Base-by-base conservation (phyloP, 768 basidiomycete species). In the Trametes cingulata region DNA sequence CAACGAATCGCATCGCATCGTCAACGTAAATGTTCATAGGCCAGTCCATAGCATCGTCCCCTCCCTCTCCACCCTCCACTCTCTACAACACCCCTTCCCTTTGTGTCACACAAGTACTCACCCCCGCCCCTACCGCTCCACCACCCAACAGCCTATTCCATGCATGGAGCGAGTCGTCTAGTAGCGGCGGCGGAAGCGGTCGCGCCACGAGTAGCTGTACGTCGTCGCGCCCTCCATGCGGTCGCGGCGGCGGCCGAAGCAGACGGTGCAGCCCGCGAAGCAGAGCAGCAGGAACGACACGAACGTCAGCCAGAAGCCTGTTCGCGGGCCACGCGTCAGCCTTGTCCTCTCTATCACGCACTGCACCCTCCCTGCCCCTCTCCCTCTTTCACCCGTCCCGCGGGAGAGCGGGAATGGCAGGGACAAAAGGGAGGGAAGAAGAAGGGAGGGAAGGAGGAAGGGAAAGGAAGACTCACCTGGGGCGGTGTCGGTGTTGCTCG, bases 231-330 rank as follows among this genome's bases (percentile, higher is more conserved):
- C 75, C 0, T 80, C 68, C 75, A 81, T 76, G 63, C 86, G 79
- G 58, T 79, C 76, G 56, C 76, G 80, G 15, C 86, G 77, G 39
- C 87, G 82, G 12, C 87, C 87, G 62, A 88, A 83, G 76, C 86
- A 88, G 37, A 90, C 84, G 3, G 85, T 85, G 76, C 82, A 82
- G 52, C 87, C 87, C 17, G 82, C 87, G 56, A 90, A 68, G 41
- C 84, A 72, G 33, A 86, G 80, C 4, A 91, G 80, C 63, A 91
- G 74, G 68, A 91, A 74, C 13, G 85, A 71, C 19, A 79, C 83
- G 65, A 91, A 84, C 1, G 87, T 90, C 71, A 91, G 70, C 90
- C 90, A 91, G 71, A 91, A 90, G 8, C 81, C 88, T 87, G 61
- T 47, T 19, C 33, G 25, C 19, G 4, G 15, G 19, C 3, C 29